Base-by-base conservation (phyloP, 1,139 yeast genomes). In the Candida albicans region DNA sequence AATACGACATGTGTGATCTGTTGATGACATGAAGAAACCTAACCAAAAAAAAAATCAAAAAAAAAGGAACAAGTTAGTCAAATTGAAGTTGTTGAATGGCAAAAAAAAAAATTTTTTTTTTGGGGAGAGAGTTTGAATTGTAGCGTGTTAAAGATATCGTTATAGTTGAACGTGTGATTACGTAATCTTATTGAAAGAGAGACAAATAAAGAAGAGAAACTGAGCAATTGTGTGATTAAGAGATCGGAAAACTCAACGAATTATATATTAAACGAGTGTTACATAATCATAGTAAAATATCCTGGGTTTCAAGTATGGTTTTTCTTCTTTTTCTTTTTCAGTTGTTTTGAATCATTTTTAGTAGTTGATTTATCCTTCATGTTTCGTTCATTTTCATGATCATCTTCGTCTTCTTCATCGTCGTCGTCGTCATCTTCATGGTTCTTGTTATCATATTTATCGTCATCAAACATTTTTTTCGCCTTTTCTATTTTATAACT, bases 401-500 rank as follows among this genome's bases (percentile, higher is more conserved):
- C 39, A 10, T 46, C 49, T 29, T 46, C 54, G 8, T 41, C 45
- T 10, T 44, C 51, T n/a, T 43, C 52, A 3, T 45, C 45, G 4
- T 46, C 49, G 28, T 45, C 45, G 33, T 43, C 42, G 38, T 49
- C 54, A 31, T 44, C 51, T 24, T 44, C 43, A 36, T 47, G 47
- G 33, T 41, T 41, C 7, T 49, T 50, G 34, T 46, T 33, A 11
- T 41, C 56, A 50, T 22, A 49, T 25, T 51, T 52, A 30, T 52
- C 57, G 38, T 61, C 63, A 41, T 65, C 79, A 41, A 87, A 88
- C 67, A 86, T 81, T 68, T 85, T 87, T 61, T 87, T 81, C 1
- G 96, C 96, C 51, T 80, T 84, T 25, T 82, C 79, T 54, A 91
- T 89, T 55, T 80, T 82, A 55, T 82, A 82, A 53, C 87, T 89